phyloP scores from a whole-genome alignment of 148 eudicot species.

The Pharnaceum exiguum region DNA sequence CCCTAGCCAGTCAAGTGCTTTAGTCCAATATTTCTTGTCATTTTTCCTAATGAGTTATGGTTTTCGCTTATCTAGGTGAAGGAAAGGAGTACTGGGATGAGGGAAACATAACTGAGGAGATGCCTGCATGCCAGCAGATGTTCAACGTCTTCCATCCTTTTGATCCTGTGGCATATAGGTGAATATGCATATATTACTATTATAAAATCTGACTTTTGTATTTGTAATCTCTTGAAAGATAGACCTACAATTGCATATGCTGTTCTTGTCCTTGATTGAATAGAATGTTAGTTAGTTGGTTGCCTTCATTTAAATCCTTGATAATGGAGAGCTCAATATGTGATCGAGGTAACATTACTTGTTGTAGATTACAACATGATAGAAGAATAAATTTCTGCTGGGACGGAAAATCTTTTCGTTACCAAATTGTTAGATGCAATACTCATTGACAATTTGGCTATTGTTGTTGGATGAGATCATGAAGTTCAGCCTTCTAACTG shows the following conservation, averaged over 20 bases:
- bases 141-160: constrained; percentile 97
- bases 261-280: too few relatives aligned
- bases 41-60: constrained; percentile 5
- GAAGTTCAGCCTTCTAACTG: too few relatives aligned
- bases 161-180: constrained; percentile 99
- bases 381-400: too few relatives aligned
- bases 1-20: neutral
- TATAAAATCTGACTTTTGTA: neutral
- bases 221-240: neutral
- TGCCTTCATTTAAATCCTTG: too few relatives aligned
- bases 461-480: too few relatives aligned
- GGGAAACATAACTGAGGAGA: constrained; percentile 78
- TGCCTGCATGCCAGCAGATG: constrained; percentile 91
- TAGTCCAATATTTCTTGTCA: neutral
- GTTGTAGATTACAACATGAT: too few relatives aligned
- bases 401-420: too few relatives aligned
- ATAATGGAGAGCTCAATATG: too few relatives aligned
- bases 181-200: neutral
- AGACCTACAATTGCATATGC: neutral
- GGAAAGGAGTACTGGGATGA: constrained; percentile 87
- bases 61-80: constrained; percentile 40
- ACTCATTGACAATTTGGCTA: too few relatives aligned
- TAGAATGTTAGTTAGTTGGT: too few relatives aligned
- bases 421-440: too few relatives aligned
- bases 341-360: too few relatives aligned